Evolutionary conservation across 1,284 basidiomycete genomes (phyloP).

Genomic region (Cutaneotrichosporon sp.): DNA sequence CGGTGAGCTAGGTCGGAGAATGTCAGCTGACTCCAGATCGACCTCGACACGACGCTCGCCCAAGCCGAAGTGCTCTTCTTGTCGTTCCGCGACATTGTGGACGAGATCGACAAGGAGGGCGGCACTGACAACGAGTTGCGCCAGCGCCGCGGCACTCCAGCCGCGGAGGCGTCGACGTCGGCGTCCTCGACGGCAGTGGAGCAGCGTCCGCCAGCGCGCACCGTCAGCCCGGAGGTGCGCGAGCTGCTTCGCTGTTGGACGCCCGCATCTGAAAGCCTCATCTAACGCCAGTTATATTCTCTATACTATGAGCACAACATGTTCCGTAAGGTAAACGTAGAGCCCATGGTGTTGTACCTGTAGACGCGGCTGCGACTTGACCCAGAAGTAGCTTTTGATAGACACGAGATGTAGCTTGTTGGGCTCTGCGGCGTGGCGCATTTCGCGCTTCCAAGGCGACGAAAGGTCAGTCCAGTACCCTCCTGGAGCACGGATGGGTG

Average conservation of each 20-base stretch:
- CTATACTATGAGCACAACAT: not conserved
- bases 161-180: not conserved
- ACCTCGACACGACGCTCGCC: conserved; percentile 83
- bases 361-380: too few relatives aligned
- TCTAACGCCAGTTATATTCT: conserved; percentile 1
- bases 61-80: conserved; percentile 91
- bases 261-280: conserved; percentile 8
- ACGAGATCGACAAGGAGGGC: conserved; percentile 68
- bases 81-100: conserved; percentile 61
- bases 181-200: conserved; percentile 9
- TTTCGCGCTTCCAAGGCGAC: too few relatives aligned
- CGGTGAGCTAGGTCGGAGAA: conserved; percentile 48
- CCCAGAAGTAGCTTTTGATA: not conserved
- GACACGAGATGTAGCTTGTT: too few relatives aligned
- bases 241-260: conserved; percentile 23
- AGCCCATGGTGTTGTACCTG: conserved; percentile 1
- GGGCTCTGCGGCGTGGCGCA: too few relatives aligned
- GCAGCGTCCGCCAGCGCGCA: conserved; percentile 1
- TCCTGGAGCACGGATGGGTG: not conserved
- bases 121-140: conserved; percentile 5
- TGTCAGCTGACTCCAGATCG: conserved; percentile 59
- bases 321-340: not conserved
- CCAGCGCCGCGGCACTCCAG: conserved; percentile 5
- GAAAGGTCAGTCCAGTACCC: too few relatives aligned
- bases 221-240: conserved; percentile 21